phyloP scores from a whole-genome alignment of 768 basidiomycete species.

The Trametes villosa region DNA sequence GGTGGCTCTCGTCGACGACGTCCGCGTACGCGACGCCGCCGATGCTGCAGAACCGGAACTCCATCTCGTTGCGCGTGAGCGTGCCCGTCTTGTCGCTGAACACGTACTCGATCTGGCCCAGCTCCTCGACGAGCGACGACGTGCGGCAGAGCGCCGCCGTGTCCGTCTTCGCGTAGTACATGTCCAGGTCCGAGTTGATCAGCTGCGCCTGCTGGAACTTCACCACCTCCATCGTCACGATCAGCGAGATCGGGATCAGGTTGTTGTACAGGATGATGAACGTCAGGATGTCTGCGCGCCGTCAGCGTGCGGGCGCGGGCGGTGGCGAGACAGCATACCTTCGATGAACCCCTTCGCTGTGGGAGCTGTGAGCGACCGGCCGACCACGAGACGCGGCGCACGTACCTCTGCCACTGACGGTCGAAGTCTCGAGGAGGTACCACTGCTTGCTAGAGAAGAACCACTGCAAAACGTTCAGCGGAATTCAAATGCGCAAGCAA shows the following conservation, averaged over 20 bases:
- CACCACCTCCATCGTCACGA: conserved; percentile 99
- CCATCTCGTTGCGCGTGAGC: conserved; percentile 97
- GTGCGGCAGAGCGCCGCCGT: conserved; percentile 98
- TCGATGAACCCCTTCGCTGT: conserved; percentile 81
- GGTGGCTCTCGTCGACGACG: conserved; percentile 84
- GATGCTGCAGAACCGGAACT: conserved; percentile 88
- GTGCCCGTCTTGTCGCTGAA: conserved; percentile 97
- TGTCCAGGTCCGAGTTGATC: conserved; percentile 97
- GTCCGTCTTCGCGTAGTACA: conserved; percentile 96
- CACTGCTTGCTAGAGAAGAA: conserved; percentile 86
- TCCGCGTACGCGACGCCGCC: conserved; percentile 91
- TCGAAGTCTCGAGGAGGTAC: conserved; percentile 77
- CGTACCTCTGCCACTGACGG: conserved; percentile 67
- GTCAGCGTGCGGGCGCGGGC: conserved; percentile 1
- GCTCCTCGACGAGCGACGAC: conserved; percentile 95
- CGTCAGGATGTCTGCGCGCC: conserved; percentile 81
- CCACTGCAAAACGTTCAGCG: conserved; percentile 53
- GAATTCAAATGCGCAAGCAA: background rate
- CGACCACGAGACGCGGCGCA: conserved; percentile 5
- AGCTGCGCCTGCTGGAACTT: conserved; percentile 97
- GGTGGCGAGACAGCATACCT: conserved; percentile 47
- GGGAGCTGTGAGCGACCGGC: conserved; percentile 1
- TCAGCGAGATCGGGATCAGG: conserved; percentile 97
- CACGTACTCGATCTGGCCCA: conserved; percentile 97
- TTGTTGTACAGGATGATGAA: conserved; percentile 99